Conservation (phyloP, 345 rosid species). For the Eucalyptus sp. region DNA sequence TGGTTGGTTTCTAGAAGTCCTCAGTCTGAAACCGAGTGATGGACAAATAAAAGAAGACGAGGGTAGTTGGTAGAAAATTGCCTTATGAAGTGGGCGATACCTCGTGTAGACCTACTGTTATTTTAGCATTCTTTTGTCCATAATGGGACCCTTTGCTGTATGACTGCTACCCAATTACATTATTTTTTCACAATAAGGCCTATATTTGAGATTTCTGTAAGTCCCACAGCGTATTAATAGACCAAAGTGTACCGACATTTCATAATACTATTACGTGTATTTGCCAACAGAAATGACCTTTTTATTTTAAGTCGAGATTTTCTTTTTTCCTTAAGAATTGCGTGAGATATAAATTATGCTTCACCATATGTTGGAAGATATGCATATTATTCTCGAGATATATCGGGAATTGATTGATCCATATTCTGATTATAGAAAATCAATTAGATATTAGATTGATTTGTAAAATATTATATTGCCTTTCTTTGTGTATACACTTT, state of each 20-base stretch:
- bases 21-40: neutral
- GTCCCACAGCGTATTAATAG: neutral
- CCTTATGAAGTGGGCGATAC: neutral
- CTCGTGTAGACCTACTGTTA: neutral
- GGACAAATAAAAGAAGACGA: neutral
- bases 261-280: rapidly evolving
- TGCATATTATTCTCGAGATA: too few species aligned
- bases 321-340: neutral
- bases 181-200: neutral
- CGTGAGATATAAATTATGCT: neutral
- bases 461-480: too few species aligned
- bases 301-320: neutral
- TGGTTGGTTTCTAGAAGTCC: too few species aligned
- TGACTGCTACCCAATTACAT: neutral
- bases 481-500: too few species aligned
- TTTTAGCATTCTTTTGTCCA: neutral
- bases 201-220: neutral
- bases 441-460: too few species aligned
- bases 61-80: neutral
- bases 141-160: neutral
- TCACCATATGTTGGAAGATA: neutral
- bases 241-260: neutral
- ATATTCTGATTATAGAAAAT: too few species aligned
- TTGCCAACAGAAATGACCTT: neutral
- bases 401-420: too few species aligned